Conservation (phyloP, 768 basidiomycete species). For the Mycena kentingensis region DNA sequence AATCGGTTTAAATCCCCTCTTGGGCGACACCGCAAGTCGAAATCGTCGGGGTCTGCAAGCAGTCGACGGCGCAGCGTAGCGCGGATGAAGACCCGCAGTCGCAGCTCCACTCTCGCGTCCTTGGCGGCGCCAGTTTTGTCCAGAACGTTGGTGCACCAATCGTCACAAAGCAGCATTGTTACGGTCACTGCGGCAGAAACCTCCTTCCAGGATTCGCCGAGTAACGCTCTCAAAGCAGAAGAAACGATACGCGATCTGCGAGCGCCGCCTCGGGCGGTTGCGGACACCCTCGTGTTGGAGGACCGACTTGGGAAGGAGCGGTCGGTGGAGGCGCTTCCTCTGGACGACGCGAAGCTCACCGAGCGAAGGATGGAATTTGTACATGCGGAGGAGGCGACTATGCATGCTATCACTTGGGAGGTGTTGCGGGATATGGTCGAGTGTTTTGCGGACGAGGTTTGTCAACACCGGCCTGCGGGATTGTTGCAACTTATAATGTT, state of each 20-base stretch:
- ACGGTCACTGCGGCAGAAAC: constrained; percentile 66
- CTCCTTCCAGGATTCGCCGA: constrained; percentile 35
- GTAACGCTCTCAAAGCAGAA: constrained; percentile 25
- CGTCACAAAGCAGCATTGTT: constrained; percentile 67
- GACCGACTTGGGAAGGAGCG: constrained; percentile 9
- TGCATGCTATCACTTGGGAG: constrained; percentile 58
- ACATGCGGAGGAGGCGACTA: constrained; percentile 48
- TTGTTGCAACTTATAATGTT: constrained; percentile 9
- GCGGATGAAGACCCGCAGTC: constrained; percentile 49
- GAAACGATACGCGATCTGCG: constrained; percentile 34
- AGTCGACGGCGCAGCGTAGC: constrained; percentile 29
- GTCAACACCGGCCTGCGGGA: background rate
- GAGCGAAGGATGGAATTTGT: constrained; percentile 47
- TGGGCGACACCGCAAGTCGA: constrained; percentile 32
- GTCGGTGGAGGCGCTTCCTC: background rate
- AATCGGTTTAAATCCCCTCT: constrained; percentile 37
- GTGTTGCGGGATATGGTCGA: constrained; percentile 59
- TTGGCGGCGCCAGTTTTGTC: constrained; percentile 43
- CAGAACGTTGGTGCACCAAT: constrained; percentile 43
- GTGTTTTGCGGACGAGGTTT: constrained; percentile 62
- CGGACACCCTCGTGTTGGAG: background rate
- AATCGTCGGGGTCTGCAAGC: constrained; percentile 33
- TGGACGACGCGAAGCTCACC: constrained; percentile 28
- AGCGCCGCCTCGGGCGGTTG: background rate
- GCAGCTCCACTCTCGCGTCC: constrained; percentile 69